Evolutionary conservation across 2,329 filamentous ascomycete species (phyloP).

Genomic region (Nemania diffusa): DNA sequence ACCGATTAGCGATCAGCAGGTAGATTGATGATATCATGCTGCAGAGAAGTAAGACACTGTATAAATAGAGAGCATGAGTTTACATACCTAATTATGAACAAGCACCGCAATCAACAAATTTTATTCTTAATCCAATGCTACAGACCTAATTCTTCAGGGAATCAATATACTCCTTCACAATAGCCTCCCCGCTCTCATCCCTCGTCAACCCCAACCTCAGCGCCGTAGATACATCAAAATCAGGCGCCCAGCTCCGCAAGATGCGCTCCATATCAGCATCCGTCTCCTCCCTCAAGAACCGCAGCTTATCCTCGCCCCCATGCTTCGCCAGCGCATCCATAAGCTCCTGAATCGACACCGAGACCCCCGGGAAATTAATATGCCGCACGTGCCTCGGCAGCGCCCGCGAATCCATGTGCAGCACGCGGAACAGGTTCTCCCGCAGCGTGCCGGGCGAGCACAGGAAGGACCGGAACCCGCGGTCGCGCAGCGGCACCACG

Average conservation of each 20-base stretch:
- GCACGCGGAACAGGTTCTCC: conserved; percentile 62
- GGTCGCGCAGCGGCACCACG: conserved; percentile 62
- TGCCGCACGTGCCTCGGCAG: conserved; percentile 60
- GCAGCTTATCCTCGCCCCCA: conserved; percentile 65
- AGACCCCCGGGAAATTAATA: conserved; percentile 68
- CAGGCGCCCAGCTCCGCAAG: conserved; percentile 68
- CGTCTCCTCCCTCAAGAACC: conserved; percentile 64
- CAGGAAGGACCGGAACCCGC: conserved; percentile 63
- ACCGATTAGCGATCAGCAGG: too few species aligned
- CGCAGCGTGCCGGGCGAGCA: conserved; percentile 64
- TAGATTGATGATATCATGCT: not conserved
- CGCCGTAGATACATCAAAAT: conserved; percentile 64
- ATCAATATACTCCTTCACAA: conserved; percentile 67
- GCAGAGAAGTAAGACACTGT: not conserved
- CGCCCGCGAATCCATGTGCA: conserved; percentile 53
- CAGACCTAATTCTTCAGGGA: conserved; percentile 45
- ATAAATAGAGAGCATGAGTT: not conserved
- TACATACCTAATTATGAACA: not conserved
- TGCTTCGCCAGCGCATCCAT: conserved; percentile 66
- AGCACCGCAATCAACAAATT: not conserved
- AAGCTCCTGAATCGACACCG: conserved; percentile 68
- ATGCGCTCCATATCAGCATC: conserved; percentile 66
- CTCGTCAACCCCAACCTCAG: conserved; percentile 61
- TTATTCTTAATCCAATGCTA: not conserved
- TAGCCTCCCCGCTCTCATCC: conserved; percentile 63